A percentile compares a stretch with the other conserved stretches of the same genome.
Evolutionary conservation across 306 rosid genomes (phyloP).

Genomic region (Urtica urens): DNA sequence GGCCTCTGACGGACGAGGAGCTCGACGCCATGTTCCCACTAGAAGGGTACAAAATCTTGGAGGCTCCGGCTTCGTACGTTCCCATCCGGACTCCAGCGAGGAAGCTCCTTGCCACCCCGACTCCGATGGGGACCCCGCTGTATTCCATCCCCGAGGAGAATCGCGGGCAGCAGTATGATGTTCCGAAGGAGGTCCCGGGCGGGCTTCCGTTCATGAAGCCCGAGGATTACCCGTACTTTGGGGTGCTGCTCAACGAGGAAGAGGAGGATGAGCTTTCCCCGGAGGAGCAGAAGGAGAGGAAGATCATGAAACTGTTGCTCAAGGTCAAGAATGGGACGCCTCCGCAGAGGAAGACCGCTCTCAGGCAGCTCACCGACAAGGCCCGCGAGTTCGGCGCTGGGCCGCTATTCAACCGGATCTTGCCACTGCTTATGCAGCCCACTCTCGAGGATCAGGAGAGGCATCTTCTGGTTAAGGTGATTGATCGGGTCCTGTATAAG

Average conservation of each 20-base stretch:
- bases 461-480: conserved; percentile 70
- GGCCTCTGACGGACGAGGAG: conserved; percentile 64
- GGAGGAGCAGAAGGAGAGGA: conserved; percentile 67
- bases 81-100: conserved; percentile 73
- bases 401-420: conserved; percentile 58
- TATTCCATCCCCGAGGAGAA: conserved; percentile 67
- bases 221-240: conserved; percentile 68
- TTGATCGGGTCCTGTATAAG: conserved; percentile 85
- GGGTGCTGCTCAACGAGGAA: conserved; percentile 57
- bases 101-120: conserved; percentile 60
- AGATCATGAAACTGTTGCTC: conserved; percentile 70
- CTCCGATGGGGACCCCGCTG: conserved; percentile 58
- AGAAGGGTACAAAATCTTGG: conserved; percentile 69
- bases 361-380: conserved; percentile 67
- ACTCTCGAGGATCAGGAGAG: conserved; percentile 75
- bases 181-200: conserved; percentile 56
- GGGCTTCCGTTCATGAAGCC: conserved; percentile 76
- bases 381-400: conserved; percentile 77
- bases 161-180: conserved; percentile 73
- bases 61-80: conserved; percentile 46
- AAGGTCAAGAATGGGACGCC: conserved; percentile 73
- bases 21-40: conserved; percentile 69
- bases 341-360: conserved; percentile 63
- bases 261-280: conserved; percentile 61
- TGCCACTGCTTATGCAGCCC: conserved; percentile 74